A percentile compares a stretch with the other conserved stretches of the same genome.
Evolutionary conservation across 805 yeast species (phyloP).

Genomic region (Sungouiozyma intestinalis): DNA sequence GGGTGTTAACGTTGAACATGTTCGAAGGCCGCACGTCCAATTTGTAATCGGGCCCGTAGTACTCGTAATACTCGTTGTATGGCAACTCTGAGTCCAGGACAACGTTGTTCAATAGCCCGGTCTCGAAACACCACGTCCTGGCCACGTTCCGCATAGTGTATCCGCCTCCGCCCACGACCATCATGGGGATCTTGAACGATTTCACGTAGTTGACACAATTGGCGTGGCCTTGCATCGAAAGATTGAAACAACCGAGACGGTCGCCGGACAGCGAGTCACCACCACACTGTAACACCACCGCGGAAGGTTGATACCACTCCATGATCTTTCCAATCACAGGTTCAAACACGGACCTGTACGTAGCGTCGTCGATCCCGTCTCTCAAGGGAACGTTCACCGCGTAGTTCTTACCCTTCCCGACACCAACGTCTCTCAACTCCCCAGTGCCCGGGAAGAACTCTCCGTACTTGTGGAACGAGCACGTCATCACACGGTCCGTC

Average conservation of each 20-base stretch:
- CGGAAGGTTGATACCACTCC: constrained; percentile 85
- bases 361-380: constrained; percentile 92
- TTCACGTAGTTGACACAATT: constrained; percentile 87
- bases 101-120: constrained; percentile 64
- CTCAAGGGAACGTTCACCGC: constrained; percentile 86
- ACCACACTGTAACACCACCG: constrained; percentile 93
- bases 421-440: constrained; percentile 76
- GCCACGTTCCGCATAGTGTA: constrained; percentile 94
- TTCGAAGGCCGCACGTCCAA: constrained; percentile 90
- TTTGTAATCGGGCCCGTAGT: constrained; percentile 94
- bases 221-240: constrained; percentile 88
- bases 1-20: constrained; percentile 92
- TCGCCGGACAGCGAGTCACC: constrained; percentile 94
- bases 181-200: constrained; percentile 79
- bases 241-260: constrained; percentile 85
- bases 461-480: constrained; percentile 91
- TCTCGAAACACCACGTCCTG: constrained; percentile 92
- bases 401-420: constrained; percentile 81
- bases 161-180: constrained; percentile 96
- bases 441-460: constrained; percentile 98
- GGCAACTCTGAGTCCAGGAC: constrained; percentile 64
- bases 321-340: constrained; percentile 85
- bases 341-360: constrained; percentile 65
- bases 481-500: constrained; percentile 93
- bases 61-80: constrained; percentile 92